A percentile compares a stretch with the other conserved stretches of the same genome.
phyloP scores from a whole-genome alignment of 78 protist genomes.

The Dictyostelium citrinum region DNA sequence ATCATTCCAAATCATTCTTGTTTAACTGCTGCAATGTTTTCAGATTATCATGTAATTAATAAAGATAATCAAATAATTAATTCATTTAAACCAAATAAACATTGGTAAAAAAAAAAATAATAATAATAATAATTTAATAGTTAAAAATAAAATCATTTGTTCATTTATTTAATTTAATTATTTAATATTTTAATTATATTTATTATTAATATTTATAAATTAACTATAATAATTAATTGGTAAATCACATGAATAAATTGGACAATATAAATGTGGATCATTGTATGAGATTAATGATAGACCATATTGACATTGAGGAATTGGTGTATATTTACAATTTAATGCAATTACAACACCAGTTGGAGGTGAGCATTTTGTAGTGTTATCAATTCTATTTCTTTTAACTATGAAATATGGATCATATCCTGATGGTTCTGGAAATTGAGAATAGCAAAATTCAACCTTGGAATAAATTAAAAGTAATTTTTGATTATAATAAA shows the following conservation, averaged over 20 bases:
- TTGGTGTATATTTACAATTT: neutral
- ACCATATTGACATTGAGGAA: neutral
- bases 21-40: constrained; percentile 73
- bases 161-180: no score
- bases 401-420: neutral
- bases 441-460: neutral
- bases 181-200: no score
- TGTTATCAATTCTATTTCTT: neutral
- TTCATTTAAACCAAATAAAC: constrained; percentile 51
- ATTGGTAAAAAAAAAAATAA: constrained; percentile 44
- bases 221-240: neutral
- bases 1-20: constrained; percentile 70
- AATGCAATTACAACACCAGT: neutral
- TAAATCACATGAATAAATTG: neutral
- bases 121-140: no score
- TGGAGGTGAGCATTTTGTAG: neutral
- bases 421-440: neutral
- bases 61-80: neutral
- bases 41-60: constrained; percentile 11
- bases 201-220: no score
- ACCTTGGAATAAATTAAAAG: neutral
- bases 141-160: no score
- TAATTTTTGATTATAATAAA: neutral
- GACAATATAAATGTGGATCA: neutral
- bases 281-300: neutral